Base-by-base conservation (phyloP, 1,139 yeast species). In the Suhomyces maxii region DNA sequence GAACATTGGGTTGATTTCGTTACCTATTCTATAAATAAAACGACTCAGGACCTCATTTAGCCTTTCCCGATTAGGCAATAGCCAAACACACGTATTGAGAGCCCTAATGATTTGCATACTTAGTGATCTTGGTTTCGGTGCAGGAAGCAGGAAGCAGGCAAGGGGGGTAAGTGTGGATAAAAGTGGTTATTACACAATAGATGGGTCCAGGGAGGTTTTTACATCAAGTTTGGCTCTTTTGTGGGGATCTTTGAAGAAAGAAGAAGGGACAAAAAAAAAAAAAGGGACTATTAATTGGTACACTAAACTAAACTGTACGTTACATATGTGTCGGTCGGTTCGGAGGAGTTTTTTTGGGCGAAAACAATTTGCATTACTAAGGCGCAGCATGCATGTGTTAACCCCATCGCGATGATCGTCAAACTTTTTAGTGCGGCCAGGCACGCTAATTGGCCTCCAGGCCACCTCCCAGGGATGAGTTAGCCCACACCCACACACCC, bases 401-500 rank as follows among this genome's bases (percentile, higher is more conserved):
- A 18, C 31, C 30, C 37, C 44, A 41, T 37, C 34, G 37, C 37
- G 45, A 42, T 37, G 45, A 40, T 42, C 45, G 45, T 42, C 41
- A 42, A 41, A 37, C 26, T 41, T 41, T 41, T 26, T 39, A 39
- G 34, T 39, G 42, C 31, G 33, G 5, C 31, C 31, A 28, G 31
- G 31, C 31, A 28, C 31, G 31, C 7, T 39, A 37, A 39, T 39
- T 39, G 42, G 42, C 37, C 7, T 7, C 31, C 7, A 7, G 7
- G 4, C 6, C 23, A 18, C 4, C 31, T 28, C 31, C 31, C 3
- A 28, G 31, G 31, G 31, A 28, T 28, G 23, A 18, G 23, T 4
- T 18, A 18, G 23, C 4, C 23, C 23, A 18, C 23, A 28, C 31
- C 3, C 9, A 3, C 31, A 28, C 31, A 2, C 3, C 31, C 3